phyloP scores from a whole-genome alignment of 805 yeast genomes.

The Saccharomycopsis javanensis region DNA sequence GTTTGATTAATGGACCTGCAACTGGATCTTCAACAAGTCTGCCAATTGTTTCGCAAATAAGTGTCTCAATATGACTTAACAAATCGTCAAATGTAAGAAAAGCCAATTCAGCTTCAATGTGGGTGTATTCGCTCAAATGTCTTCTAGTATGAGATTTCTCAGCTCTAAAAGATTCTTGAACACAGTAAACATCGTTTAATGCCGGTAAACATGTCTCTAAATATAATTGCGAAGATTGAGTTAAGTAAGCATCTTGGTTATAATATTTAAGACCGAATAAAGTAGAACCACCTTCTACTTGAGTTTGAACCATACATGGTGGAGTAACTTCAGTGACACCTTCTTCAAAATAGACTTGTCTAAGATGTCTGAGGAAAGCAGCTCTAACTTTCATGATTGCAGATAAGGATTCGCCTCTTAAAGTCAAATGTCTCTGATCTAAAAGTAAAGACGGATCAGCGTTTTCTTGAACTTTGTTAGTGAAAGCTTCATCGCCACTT shows the following conservation, averaged over 20 bases:
- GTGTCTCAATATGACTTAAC: conserved; percentile 72
- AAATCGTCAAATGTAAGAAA: conserved; percentile 83
- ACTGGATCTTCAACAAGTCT: conserved; percentile 82
- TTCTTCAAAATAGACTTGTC: conserved; percentile 71
- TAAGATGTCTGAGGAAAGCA: conserved; percentile 55
- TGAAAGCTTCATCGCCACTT: conserved; percentile 87
- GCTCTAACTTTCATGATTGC: conserved; percentile 95
- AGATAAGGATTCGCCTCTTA: conserved; percentile 91
- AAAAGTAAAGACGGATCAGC: conserved; percentile 88
- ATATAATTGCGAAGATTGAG: conserved; percentile 95
- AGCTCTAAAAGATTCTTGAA: conserved; percentile 98
- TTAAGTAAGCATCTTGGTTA: conserved; percentile 92
- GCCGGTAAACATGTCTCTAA: conserved; percentile 95
- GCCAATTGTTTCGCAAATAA: conserved; percentile 59
- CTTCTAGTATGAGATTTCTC: conserved; percentile 98
- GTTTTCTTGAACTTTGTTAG: conserved; percentile 87
- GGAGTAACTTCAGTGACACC: conserved; percentile 87
- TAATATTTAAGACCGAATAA: conserved; percentile 87
- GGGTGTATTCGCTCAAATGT: conserved; percentile 94
- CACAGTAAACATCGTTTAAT: conserved; percentile 92
- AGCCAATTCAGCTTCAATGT: conserved; percentile 88
- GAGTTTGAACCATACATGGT: conserved; percentile 99
- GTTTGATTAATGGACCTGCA: conserved; percentile 81
- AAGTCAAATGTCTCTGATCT: conserved; percentile 91
- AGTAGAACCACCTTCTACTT: conserved; percentile 98